phyloP scores from a whole-genome alignment of 139 green algal genomes.

The Yamagishiella unicocca region DNA sequence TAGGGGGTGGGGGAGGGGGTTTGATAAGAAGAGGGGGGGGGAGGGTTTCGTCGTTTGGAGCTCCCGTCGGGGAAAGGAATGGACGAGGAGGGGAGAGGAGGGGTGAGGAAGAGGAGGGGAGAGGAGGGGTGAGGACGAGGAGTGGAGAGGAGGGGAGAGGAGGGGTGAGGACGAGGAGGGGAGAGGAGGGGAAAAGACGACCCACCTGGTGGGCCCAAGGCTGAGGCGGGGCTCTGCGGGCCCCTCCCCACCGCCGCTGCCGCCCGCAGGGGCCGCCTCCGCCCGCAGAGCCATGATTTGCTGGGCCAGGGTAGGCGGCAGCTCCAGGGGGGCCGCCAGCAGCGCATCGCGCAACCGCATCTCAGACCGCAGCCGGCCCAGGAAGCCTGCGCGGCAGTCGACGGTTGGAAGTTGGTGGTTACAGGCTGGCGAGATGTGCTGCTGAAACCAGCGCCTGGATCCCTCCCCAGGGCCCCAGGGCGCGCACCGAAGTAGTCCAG shows the following conservation, averaged over 20 bases:
- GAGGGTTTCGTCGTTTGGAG: too few species aligned
- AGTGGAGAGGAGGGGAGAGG: not conserved
- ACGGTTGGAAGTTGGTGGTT: not conserved
- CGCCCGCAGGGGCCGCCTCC: constrained; percentile 18
- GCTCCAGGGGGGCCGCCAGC: constrained; percentile 29
- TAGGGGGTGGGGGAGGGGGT: not conserved
- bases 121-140: too few species aligned
- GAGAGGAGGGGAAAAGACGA: not conserved
- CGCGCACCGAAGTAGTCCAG: constrained; percentile 76
- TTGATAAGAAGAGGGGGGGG: too few species aligned
- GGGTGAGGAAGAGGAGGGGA: too few species aligned
- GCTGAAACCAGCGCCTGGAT: too few species aligned
- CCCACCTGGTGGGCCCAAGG: constrained; percentile 24
- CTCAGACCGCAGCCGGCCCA: constrained; percentile 74
- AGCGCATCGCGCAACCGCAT: constrained; percentile 69
- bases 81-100: too few species aligned
- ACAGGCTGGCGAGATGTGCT: not conserved
- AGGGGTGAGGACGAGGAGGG: not conserved
- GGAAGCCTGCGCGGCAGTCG: constrained; percentile 34
- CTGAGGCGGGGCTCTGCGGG: constrained; percentile 50
- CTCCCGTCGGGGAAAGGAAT: too few species aligned
- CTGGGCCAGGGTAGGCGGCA: constrained; percentile 50
- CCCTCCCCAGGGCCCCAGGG: too few species aligned
- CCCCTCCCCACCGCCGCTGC: constrained; percentile 4
- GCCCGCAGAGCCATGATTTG: constrained; percentile 49